Evolutionary conservation across 257 asterid species (phyloP), one percentile per base, ranked within the genome.

Genomic region (Salvia rosmarinus): DNA sequence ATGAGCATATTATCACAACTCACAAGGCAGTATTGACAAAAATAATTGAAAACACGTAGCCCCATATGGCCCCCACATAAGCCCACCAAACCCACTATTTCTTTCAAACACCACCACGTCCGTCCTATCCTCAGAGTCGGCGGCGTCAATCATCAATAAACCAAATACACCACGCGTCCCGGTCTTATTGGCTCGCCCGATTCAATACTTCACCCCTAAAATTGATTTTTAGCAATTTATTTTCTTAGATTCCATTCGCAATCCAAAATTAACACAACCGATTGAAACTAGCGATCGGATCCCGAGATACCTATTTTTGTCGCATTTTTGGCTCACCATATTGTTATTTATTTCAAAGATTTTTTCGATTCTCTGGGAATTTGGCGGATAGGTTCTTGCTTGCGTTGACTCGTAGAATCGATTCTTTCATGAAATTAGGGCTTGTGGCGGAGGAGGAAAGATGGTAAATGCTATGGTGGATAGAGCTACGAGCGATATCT

Each of bases 401-500:
- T 71, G 51, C 52, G 71, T n/a, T 34, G 79, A 34, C 62, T 57
- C 49, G 77, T 25, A 46, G 55, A 32, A 12, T 65, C 34, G 23
- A 57, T 10, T 34, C 9, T n/a, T n/a, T 32, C 30, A 54, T 5
- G n/a, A 42, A 12, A 72, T 19, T 78, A 57, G 75, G 80, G 77
- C 67, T 81, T 68, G 77, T 74, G 64, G 56, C 65, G 35, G 64
- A 49, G 51, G 80, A 67, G 79, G 79, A 52, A 79, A 69, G 79
- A 94, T 94, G 99, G 97, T 91, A 72, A 88, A 94, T 78, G 83
- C 90, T 37, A 84, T 91, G 97, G 99, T 94, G 82, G 97, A 91
- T 42, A 84, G 97, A 66, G 97, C 99, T 67, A 94, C 99, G 50
- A 94, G 93, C 87, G 91, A 87, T 61, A 81, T 94, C 97, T 92